phyloP scores from a whole-genome alignment of 495 filamentous ascomycete genomes.

The Xylaria sp. region DNA sequence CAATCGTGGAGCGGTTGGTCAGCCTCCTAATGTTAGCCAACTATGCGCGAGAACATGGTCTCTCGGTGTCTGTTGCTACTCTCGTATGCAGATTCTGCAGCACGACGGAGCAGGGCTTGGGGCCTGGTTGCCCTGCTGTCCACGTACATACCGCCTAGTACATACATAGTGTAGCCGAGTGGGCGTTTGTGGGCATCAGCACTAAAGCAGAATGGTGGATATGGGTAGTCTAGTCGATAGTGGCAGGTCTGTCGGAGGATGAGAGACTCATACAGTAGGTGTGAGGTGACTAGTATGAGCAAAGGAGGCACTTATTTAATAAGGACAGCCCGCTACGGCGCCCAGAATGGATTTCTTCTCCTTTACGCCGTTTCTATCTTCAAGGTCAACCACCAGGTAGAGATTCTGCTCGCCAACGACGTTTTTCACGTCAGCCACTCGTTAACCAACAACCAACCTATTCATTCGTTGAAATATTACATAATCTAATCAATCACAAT shows the following conservation, averaged over 20 bases:
- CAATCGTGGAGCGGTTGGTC: conserved; percentile 21
- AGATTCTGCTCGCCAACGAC: conserved; percentile 48
- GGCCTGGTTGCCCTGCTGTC: neutral
- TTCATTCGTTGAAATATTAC: conserved; percentile 38
- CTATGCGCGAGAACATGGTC: conserved; percentile 16
- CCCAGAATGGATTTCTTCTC: neutral
- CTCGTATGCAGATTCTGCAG: conserved; percentile 20
- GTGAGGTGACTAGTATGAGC: neutral
- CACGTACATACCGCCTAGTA: conserved; percentile 10
- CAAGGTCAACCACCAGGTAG: conserved; percentile 11
- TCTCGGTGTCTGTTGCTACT: neutral
- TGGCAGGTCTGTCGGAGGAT: conserved; percentile 7
- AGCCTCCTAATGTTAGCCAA: conserved; percentile 19
- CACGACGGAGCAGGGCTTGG: conserved; percentile 4
- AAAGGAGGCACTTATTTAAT: conserved; percentile 30
- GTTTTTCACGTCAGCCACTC: conserved; percentile 57
- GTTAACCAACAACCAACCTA: conserved; percentile 36
- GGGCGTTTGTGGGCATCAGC: conserved; percentile 15
- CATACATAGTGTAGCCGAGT: conserved; percentile 7
- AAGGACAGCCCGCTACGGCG: conserved; percentile 16
- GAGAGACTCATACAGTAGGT: neutral
- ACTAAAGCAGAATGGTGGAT: conserved; percentile 24
- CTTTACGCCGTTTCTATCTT: conserved; percentile 26
- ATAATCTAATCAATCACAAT: conserved; percentile 42
- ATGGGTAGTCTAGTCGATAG: conserved; percentile 7